A percentile compares a stretch with the other conserved stretches of the same genome.
phyloP scores from a whole-genome alignment of 192 early-diverging fungal genomes.

The Backusella liffmaniae region DNA sequence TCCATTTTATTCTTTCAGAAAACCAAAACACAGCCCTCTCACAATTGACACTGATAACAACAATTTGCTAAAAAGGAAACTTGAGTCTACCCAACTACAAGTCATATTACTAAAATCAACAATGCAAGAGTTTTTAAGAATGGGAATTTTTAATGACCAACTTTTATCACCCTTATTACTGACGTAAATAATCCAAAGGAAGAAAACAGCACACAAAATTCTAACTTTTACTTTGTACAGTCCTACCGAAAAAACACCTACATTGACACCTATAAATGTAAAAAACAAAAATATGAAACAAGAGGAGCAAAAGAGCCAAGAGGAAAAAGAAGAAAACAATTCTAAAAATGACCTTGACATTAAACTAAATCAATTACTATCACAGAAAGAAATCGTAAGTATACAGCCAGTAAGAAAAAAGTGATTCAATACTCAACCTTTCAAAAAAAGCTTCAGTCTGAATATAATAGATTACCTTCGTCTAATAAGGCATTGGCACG shows the following conservation, averaged over 20 bases:
- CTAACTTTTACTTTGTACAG: not conserved
- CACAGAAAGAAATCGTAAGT: not conserved
- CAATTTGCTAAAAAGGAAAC: not conserved
- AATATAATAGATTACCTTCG: constrained; percentile 46
- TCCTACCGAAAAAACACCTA: not conserved
- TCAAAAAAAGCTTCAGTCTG: constrained; percentile 41
- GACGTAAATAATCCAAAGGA: not conserved
- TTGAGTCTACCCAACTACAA: not conserved
- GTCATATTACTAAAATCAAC: not conserved
- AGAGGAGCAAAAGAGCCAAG: not conserved
- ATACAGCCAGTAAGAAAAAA: not conserved
- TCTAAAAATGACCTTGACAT: not conserved
- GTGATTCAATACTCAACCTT: not conserved
- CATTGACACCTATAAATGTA: not conserved
- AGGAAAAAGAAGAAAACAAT: not conserved
- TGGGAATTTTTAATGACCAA: not conserved
- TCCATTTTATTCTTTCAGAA: not conserved
- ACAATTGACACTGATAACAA: not conserved
- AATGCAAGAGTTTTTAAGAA: not conserved
- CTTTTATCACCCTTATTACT: not conserved
- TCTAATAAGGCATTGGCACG: constrained; percentile 41
- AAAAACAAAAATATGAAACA: not conserved
- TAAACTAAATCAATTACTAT: not conserved
- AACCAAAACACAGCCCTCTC: not conserved
- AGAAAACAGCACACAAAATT: not conserved